Evolutionary conservation across 1,139 yeast genomes (phyloP).

Genomic region (Hemisphaericaspora xylofermentans): DNA sequence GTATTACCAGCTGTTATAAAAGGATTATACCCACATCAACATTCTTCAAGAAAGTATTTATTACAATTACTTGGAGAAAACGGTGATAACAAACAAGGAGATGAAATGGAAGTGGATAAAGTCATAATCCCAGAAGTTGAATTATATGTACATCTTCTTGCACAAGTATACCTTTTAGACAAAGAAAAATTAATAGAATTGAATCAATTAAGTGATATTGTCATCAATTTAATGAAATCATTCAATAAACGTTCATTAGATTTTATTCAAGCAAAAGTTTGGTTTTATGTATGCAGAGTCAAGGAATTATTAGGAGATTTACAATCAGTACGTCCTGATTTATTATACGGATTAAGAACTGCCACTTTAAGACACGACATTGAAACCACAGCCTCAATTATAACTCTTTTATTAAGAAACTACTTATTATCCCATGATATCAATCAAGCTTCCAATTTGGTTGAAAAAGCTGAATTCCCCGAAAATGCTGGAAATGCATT

Average conservation of each 20-base stretch:
- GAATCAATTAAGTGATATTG: slow-evolving; percentile 50
- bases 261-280: slow-evolving; percentile 81
- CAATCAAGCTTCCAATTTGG: slow-evolving; percentile 83
- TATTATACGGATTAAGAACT: slow-evolving; percentile 76
- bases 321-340: slow-evolving; percentile 62
- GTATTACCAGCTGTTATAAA: slow-evolving; percentile 56
- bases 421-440: slow-evolving; percentile 79
- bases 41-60: slow-evolving; percentile 44
- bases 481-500: slow-evolving; percentile 81
- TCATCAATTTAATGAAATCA: slow-evolving; percentile 55
- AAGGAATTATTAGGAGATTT: slow-evolving; percentile 66
- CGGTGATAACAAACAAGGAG: slow-evolving; percentile 20
- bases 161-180: slow-evolving; percentile 77
- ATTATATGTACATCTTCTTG: slow-evolving; percentile 73
- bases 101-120: slow-evolving; percentile 10
- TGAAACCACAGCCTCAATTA: slow-evolving; percentile 86
- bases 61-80: slow-evolving; percentile 33
- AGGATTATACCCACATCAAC: slow-evolving; percentile 39
- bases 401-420: slow-evolving; percentile 79
- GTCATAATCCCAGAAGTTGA: slow-evolving; percentile 65
- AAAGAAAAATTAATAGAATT: slow-evolving; percentile 48
- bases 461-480: slow-evolving; percentile 88
- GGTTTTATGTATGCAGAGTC: slow-evolving; percentile 88
- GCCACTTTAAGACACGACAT: slow-evolving; percentile 90
- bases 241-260: slow-evolving; percentile 86